These are phyloP conservation scores for Fusarium sp. DNA, from an alignment of 2,329 filamentous ascomycete genomes.

Conservation along the genomic window DNA sequence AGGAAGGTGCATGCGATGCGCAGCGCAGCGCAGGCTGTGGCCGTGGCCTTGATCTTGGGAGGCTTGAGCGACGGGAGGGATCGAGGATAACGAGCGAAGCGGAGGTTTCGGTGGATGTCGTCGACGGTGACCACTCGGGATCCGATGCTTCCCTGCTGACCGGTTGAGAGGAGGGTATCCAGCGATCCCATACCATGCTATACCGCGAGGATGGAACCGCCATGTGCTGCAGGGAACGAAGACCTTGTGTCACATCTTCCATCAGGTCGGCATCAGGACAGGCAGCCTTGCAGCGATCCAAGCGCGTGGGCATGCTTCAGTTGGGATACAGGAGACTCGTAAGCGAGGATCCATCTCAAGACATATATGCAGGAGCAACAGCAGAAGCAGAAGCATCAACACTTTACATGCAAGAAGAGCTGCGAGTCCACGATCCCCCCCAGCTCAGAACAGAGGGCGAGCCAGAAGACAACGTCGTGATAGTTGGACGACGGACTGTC, in stretches of 20 bases:
- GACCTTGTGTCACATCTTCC: constrained; percentile 41
- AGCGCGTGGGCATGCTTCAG: constrained; percentile 9
- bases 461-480: not conserved
- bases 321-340: not conserved
- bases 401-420: not conserved
- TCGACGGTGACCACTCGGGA: constrained; percentile 3
- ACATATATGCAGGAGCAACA: not conserved
- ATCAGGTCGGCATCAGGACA: constrained; percentile 19
- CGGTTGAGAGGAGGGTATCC: not conserved
- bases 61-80: constrained; percentile 30
- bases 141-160: not conserved
- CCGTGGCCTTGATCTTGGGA: constrained; percentile 24
- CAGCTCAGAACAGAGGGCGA: not conserved
- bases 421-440: not conserved
- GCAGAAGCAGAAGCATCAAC: not conserved
- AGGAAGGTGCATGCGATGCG: not conserved
- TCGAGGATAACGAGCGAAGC: constrained; percentile 30
- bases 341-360: not conserved
- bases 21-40: not conserved
- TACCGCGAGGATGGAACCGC: constrained; percentile 41
- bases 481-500: constrained; percentile 1
- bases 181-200: constrained; percentile 11
- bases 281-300: constrained; percentile 40
- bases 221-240: constrained; percentile 38
- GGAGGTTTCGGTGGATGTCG: constrained; percentile 10